Percentiles rank a stretch among this genome's conserved stretches.
phyloP scores from a whole-genome alignment of 2,329 filamentous ascomycete species.

The Apiospora phragmitis region DNA sequence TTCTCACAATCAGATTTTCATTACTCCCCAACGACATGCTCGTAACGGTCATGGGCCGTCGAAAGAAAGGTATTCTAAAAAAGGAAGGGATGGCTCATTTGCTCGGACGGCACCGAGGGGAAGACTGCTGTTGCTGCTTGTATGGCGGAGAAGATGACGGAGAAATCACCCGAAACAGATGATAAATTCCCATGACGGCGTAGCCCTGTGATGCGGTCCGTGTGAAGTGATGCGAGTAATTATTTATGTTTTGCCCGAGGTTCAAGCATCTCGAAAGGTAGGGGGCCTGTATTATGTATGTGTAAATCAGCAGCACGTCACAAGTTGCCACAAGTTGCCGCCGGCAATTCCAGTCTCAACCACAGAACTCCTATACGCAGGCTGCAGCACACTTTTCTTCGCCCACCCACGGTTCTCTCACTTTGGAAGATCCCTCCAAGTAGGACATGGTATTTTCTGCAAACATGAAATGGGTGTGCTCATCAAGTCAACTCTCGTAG shows the following conservation, averaged over 20 bases:
- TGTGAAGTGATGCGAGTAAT: not conserved
- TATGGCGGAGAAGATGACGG: slow-evolving; percentile 11
- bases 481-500: not conserved
- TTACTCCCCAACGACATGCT: slow-evolving; percentile 27
- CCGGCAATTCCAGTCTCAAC: not conserved
- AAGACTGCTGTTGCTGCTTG: slow-evolving; percentile 22
- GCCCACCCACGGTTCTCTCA: not conserved
- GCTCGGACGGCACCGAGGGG: slow-evolving; percentile 24
- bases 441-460: no score
- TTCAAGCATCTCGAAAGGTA: not conserved
- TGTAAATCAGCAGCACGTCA: not conserved
- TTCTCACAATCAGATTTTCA: slow-evolving; percentile 33
- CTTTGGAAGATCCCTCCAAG: not conserved
- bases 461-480: not conserved
- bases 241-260: not conserved
- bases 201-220: not conserved
- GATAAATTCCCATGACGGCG: not conserved
- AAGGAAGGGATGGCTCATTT: slow-evolving; percentile 25
- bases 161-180: slow-evolving; percentile 9
- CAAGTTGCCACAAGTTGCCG: not conserved
- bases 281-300: not conserved
- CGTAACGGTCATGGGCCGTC: slow-evolving; percentile 7
- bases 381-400: not conserved
- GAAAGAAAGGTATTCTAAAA: slow-evolving; percentile 5
- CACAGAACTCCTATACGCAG: not conserved